These are phyloP conservation scores for Myxozyma nipponensis DNA, from an alignment of 805 yeast genomes.

Conservation along the genomic window DNA sequence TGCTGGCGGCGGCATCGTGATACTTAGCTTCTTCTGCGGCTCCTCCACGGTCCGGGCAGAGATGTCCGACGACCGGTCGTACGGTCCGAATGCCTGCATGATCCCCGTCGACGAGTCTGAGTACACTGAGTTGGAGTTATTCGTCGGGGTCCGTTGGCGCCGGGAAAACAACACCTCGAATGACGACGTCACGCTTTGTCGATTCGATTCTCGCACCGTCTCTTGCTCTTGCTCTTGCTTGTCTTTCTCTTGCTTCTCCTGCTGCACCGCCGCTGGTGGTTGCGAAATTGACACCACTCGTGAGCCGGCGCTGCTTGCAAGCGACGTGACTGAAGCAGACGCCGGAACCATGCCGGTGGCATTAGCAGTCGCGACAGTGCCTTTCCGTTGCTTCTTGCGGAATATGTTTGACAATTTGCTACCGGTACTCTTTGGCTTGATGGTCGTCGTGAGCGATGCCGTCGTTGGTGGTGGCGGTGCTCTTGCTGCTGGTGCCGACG, in stretches of 20 bases:
- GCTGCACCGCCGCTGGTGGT: background rate
- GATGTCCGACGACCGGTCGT: background rate
- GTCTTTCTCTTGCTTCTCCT: background rate
- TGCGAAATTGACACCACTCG: background rate
- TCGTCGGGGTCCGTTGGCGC: slow-evolving; percentile 9
- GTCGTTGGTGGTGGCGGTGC: background rate
- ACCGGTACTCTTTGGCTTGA: background rate
- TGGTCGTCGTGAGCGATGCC: background rate
- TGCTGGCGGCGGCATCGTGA: background rate
- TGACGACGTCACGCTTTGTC: background rate
- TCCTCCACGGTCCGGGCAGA: background rate
- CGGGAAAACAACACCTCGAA: slow-evolving; percentile 3
- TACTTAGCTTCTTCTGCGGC: background rate
- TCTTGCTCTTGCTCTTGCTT: background rate
- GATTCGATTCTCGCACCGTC: background rate
- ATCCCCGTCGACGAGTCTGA: slow-evolving; percentile 22
- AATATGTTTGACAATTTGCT: background rate
- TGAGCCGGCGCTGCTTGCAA: background rate
- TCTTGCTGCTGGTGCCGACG: background rate
- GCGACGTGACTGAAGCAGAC: background rate
- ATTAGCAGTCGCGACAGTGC: background rate
- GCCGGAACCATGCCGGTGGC: background rate
- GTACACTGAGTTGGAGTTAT: slow-evolving; percentile 2
- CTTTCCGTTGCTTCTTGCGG: background rate
- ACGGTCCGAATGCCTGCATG: slow-evolving; percentile 20